Conservation (phyloP, 2,329 filamentous ascomycete species). For the Dothistroma pini region DNA sequence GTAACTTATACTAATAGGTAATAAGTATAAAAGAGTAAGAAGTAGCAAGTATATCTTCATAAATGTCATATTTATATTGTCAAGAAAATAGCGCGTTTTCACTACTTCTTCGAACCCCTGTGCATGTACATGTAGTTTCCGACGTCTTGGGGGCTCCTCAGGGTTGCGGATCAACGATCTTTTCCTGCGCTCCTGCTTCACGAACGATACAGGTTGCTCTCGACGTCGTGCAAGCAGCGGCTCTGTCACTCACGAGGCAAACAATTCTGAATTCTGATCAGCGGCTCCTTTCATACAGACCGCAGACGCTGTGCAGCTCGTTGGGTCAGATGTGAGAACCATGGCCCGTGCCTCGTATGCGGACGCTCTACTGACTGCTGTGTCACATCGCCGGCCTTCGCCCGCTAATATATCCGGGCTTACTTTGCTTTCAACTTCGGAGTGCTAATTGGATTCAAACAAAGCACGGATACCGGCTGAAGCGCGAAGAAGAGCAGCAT, state of each 20-base stretch:
- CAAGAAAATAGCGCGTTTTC: too few relatives aligned
- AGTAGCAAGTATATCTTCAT: too few relatives aligned
- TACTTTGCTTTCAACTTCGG: too few relatives aligned
- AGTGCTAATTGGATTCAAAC: too few relatives aligned
- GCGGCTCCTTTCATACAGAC: not conserved
- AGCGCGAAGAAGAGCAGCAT: not conserved
- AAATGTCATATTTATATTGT: too few relatives aligned
- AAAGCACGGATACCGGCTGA: slow-evolving; percentile 12
- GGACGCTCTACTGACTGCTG: slow-evolving; percentile 8
- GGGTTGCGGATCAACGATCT: not conserved
- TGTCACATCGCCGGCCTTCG: slow-evolving; percentile 14
- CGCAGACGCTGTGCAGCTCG: not conserved
- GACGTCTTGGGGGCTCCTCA: not conserved
- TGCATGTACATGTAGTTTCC: too few relatives aligned
- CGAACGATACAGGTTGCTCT: not conserved
- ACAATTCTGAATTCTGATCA: not conserved
- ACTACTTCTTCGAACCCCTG: too few relatives aligned
- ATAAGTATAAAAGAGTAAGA: too few relatives aligned
- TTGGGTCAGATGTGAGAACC: slow-evolving; percentile 1
- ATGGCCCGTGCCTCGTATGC: slow-evolving; percentile 8
- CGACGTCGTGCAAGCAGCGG: slow-evolving; percentile 3
- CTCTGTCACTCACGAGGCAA: not conserved
- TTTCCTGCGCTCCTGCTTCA: not conserved
- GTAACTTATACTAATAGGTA: too few relatives aligned
- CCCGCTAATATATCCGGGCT: slow-evolving; percentile 12